phyloP scores from a whole-genome alignment of 2,329 filamentous ascomycete genomes.

The Trichoderma semiorbis region DNA sequence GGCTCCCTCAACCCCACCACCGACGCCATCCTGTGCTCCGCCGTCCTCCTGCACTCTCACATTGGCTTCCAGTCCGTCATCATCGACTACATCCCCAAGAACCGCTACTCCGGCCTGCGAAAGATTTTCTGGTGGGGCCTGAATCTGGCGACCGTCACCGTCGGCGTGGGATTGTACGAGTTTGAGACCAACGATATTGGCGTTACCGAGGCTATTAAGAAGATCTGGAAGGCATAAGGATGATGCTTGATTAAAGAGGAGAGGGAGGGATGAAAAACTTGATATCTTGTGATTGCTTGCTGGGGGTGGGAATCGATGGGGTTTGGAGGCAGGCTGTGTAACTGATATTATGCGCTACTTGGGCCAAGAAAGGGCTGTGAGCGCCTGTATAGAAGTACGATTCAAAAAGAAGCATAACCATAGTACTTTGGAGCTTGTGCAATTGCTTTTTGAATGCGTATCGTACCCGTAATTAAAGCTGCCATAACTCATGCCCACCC shows the following conservation, averaged over 20 bases:
- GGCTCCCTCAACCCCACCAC: conserved; percentile 85
- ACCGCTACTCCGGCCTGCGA: conserved; percentile 64
- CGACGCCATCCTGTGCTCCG: conserved; percentile 80
- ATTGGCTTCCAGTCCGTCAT: conserved; percentile 90
- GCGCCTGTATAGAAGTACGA: conserved; percentile 23
- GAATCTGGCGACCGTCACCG: conserved; percentile 72
- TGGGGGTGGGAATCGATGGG: background rate
- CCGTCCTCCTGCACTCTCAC: conserved; percentile 88
- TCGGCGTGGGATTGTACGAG: conserved; percentile 89
- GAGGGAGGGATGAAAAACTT: background rate
- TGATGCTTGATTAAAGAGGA: conserved; percentile 20
- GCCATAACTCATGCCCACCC: background rate
- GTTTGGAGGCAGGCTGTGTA: background rate
- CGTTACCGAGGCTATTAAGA: conserved; percentile 81
- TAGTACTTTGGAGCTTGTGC: background rate
- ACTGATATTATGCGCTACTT: conserved; percentile 6
- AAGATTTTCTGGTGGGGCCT: conserved; percentile 73
- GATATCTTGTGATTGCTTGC: background rate
- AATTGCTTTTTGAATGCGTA: background rate
- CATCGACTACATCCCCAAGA: conserved; percentile 83
- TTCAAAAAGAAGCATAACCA: conserved; percentile 2
- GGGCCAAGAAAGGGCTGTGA: background rate
- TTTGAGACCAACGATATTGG: conserved; percentile 99
- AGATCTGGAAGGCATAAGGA: conserved; percentile 75
- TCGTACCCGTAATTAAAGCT: background rate